Conservation (phyloP, 768 basidiomycete species). For the Collybiopsis luxurians region DNA sequence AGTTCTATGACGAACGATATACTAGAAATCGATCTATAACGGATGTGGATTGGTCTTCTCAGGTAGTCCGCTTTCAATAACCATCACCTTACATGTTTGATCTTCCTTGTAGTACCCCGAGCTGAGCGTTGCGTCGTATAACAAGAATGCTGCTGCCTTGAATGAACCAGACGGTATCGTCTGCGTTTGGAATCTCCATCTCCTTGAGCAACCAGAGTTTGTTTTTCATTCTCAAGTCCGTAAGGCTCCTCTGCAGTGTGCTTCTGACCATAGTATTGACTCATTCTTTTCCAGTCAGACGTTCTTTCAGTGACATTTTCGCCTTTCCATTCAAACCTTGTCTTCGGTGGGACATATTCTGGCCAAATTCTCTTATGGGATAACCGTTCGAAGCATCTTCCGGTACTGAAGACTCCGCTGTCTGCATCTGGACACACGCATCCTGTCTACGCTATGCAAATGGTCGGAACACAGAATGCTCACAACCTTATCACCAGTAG, state of each 20-base stretch:
- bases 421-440: conserved; percentile 97
- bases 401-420: conserved; percentile 93
- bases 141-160: conserved; percentile 90
- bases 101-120: conserved; percentile 78
- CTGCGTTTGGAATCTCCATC: conserved; percentile 95
- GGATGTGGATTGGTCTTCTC: conserved; percentile 96
- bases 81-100: background rate
- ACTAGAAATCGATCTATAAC: conserved; percentile 94
- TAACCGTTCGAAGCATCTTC: conserved; percentile 93
- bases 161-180: conserved; percentile 98
- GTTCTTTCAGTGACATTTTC: conserved; percentile 96
- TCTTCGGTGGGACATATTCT: conserved; percentile 99
- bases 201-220: conserved; percentile 94
- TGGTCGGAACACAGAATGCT: conserved; percentile 98
- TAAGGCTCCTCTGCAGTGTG: conserved; percentile 11
- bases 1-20: conserved; percentile 89
- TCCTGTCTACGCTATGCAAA: conserved; percentile 97
- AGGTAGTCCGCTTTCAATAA: conserved; percentile 46
- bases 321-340: conserved; percentile 94
- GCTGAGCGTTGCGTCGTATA: conserved; percentile 93
- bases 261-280: background rate
- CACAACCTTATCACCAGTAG: conserved; percentile 96
- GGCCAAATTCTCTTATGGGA: conserved; percentile 99
- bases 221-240: conserved; percentile 96
- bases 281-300: conserved; percentile 67